Base-by-base conservation (phyloP, 495 filamentous ascomycete species). In the Podospora appendiculata region DNA sequence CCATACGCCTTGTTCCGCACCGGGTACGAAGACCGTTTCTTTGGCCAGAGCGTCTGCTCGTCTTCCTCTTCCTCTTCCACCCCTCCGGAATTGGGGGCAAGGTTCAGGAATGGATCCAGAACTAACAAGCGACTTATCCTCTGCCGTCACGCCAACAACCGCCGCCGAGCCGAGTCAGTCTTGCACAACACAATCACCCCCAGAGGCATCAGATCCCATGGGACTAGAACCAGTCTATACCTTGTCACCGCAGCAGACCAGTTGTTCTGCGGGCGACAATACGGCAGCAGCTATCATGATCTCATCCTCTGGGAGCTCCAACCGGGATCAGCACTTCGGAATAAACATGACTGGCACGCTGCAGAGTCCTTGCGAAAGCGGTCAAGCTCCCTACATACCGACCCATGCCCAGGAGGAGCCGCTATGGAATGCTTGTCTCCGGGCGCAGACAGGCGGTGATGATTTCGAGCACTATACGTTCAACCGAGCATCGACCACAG, bases 381-480 rank as follows among this genome's bases (percentile, higher is more conserved):
- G 36, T 33, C 51, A 58, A 13, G 33, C 16, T 3, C 13, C 41
- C 33, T 64, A 57, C 50, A 38, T 56, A 32, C 38, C 59, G 10
- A 41, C 53, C 34, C 41, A 53, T 45, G 7, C 48, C 32, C 52
- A 54, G 13, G 39, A 6, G 14, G 49, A 16, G 4, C 48, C 55
- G 10, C 35, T 52, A 17, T 64, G 62, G 62, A 58, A 43, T 42
- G 51, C 50, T 8, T 57, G 47, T 13, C 34, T 59, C 35, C 48
- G 38, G 16, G 34, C 53, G 16, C 57, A 53, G 48, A 39, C 47
- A 16, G 51, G 48, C 41, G 58, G 50, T 40, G 54, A 59, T 19
- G 56, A 57, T 16, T 61, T 54, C 16, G 57, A 59, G 13, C 50
- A 67, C 54, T 65, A 65, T 54, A 41, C 64, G 6, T 42, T 67